Base-by-base conservation (phyloP, 345 rosid genomes). In the Populus davidiana region DNA sequence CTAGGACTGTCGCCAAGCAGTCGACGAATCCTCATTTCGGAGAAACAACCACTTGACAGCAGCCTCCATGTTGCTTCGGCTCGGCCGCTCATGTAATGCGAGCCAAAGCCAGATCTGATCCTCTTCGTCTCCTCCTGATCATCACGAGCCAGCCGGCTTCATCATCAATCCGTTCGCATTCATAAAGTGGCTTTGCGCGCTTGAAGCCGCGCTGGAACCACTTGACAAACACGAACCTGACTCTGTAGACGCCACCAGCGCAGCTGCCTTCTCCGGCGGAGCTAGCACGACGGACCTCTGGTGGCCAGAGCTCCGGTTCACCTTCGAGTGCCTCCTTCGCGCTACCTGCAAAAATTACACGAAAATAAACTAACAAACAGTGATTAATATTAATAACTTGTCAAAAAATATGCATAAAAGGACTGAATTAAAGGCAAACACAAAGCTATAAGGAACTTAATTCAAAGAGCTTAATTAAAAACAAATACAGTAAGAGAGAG, bases 1-100 rank as follows among this genome's bases (percentile, higher is more conserved):
- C 93, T 97, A 6, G 99, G 97, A 64, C 96, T 93, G 79, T 95
- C 94, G 8, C 99, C 99, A 0, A 95, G 92, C 74, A 79, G 77
- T 67, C 83, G 88, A 50, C 99, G 97, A 54, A 95, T 93, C 68
- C 83, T 85, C 17, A 90, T 86, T 85, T 95, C 99, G 59, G 92
- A 81, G 72, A 88, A 87, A 85, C 86, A 75, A 25, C 88, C 90
- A 11, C 83, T 70, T 54, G 97, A 88, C 69, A 96, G 96, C 80
- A 90, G 73, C 81, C 84, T 86, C 90, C 92, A 79, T 75, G 93
- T 96, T 31, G 89, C 92, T 69, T 91, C 91, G 38, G 98, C 94
- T 84, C 83, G 87, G 78, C 87, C 84, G 73, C 85, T 86, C 76
- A 93, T 83, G 77, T 83, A 87, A 75, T 76, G 52, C 1, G 91